phyloP scores from a whole-genome alignment of 2,329 filamentous ascomycete species.

The Aspergillus puulaauensis region DNA sequence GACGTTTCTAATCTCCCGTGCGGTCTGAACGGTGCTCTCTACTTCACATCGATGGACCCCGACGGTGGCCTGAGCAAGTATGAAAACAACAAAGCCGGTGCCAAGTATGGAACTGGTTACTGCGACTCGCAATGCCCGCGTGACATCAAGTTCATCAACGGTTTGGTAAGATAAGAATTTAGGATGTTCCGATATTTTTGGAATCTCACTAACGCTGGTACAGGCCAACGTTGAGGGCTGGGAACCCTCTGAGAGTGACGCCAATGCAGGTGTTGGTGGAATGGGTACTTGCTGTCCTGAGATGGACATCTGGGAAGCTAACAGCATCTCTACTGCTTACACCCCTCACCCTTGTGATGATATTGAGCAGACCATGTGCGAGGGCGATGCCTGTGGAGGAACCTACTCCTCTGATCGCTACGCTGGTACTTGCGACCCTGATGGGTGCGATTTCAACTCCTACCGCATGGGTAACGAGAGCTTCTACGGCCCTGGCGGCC shows the following conservation, averaged over 20 bases:
- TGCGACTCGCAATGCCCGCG: constrained; percentile 60
- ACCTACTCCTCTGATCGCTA: constrained; percentile 55
- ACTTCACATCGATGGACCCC: constrained; percentile 60
- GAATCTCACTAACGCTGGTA: constrained; percentile 3
- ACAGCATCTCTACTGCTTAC: constrained; percentile 61
- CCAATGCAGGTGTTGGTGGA: constrained; percentile 53
- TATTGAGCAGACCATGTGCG: constrained; percentile 52
- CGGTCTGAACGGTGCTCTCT: constrained; percentile 70
- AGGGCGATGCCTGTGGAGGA: constrained; percentile 53
- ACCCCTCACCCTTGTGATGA: constrained; percentile 64
- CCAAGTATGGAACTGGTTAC: constrained; percentile 62
- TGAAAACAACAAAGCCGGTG: constrained; percentile 55
- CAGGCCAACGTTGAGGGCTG: constrained; percentile 56
- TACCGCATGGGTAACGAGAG: constrained; percentile 63
- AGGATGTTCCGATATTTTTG: not conserved
- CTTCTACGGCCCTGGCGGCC: constrained; percentile 62
- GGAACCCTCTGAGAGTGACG: constrained; percentile 52
- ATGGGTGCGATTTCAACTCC: constrained; percentile 70
- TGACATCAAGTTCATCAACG: constrained; percentile 46
- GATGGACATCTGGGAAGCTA: constrained; percentile 71
- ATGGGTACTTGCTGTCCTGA: constrained; percentile 64
- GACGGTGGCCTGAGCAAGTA: constrained; percentile 58
- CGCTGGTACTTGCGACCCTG: constrained; percentile 62
- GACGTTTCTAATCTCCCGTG: constrained; percentile 68
- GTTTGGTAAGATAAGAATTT: constrained; percentile 25